Base-by-base conservation (phyloP, 441 rosid genomes). In the Biscutella laevigata region DNA sequence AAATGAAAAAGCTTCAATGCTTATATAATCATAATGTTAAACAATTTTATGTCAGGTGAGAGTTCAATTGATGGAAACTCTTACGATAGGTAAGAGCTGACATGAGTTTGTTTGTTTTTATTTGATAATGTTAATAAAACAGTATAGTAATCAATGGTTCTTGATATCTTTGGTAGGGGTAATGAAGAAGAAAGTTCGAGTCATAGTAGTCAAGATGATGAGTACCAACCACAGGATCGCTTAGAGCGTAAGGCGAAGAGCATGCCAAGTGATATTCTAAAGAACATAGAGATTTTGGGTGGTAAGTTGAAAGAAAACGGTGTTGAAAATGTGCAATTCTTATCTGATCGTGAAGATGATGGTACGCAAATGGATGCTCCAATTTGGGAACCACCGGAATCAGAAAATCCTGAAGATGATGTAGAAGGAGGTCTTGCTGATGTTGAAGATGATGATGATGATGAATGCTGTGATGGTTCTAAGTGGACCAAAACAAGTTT, bases 321-420 rank as follows among this genome's bases (percentile, higher is more conserved):
- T 37, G 59, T 41, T 40, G 70, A 56, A 41, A 64, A 50, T 27
- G 59, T 59, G 53, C 62, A 42, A 26, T 65, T 49, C 43, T 32
- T 64, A 26, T 42, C 58, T 37, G 66, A 70, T 65, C 70, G 54
- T 49, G 75, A 67, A 45, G 36, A 20, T 71, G 73, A 69, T 43
- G 57, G 25, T 44, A 59, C 55, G 57, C n/a, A n/a, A n/a, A n/a
- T n/a, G n/a, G 78, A 74, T 57, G 42, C 52, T 4, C 51, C 39
- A n/a, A 51, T 79, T 46, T 88, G 97, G 99, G 95, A 84, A 27
- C 87, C 97, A 22, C 99, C 99, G 3, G 95, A 86, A 71, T 73
- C 95, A 27, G 90, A 81, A 53, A 80, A 77, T 33, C 75, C 76
- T 0, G 88, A 75, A 55, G 86, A 79, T 70, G 87, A 84, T 28